These are phyloP conservation scores for Arthrobotrys musiformis DNA, from an alignment of 2,329 filamentous ascomycete species.

Conservation along the genomic window DNA sequence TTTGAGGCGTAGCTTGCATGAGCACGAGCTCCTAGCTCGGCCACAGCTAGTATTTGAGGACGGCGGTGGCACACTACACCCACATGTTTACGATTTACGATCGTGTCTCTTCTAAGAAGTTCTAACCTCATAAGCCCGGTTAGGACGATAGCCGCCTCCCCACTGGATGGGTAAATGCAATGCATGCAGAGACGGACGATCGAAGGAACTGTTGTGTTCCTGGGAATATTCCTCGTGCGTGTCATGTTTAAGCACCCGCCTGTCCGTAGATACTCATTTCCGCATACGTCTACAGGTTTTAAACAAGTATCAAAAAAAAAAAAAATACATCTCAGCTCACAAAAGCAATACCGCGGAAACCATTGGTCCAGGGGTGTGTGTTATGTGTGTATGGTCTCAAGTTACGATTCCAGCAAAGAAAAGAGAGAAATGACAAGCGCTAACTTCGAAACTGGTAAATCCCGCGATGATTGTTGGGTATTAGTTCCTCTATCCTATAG, in stretches of 20 bases:
- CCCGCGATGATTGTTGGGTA: slow-evolving; percentile 37
- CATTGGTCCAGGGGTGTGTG: not conserved
- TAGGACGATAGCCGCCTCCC: slow-evolving; percentile 3
- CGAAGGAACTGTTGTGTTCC: not conserved
- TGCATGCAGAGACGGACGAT: not conserved
- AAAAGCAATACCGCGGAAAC: not conserved
- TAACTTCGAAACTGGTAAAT: slow-evolving; percentile 48
- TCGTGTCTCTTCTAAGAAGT: slow-evolving; percentile 14
- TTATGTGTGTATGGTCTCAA: too few species aligned
- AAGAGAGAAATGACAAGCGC: not conserved
- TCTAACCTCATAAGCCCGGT: not conserved
- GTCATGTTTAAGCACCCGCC: not conserved
- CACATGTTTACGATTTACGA: not conserved
- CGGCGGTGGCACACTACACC: not conserved
- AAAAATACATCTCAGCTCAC: not conserved
- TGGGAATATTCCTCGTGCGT: not conserved
- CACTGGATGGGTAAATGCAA: slow-evolving; percentile 12
- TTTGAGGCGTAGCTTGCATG: not conserved
- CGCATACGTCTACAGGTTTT: not conserved
- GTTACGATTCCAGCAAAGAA: slow-evolving; percentile 1
- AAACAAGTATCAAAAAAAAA: not conserved
- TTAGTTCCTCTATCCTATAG: not conserved
- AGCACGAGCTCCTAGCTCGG: slow-evolving; percentile 9
- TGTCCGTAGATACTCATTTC: not conserved
- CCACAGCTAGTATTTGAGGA: not conserved